Percentiles rank a stretch among this genome's conserved stretches.
phyloP scores from a whole-genome alignment of 225 moss, liverwort and hornwort species.

The Physcomitrellopsis africana region DNA sequence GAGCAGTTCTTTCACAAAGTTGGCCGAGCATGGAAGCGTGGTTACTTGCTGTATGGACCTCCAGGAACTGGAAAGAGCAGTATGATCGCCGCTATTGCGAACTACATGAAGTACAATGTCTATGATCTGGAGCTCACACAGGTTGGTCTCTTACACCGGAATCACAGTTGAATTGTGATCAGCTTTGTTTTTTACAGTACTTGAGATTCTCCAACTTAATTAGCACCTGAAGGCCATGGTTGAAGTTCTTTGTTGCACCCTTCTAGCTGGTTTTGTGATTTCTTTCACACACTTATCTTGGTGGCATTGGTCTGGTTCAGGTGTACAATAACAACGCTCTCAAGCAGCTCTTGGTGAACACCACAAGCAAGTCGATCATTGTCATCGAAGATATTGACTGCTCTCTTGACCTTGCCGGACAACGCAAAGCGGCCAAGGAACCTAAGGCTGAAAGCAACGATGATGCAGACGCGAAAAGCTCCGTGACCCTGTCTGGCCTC shows the following conservation, averaged over 20 bases:
- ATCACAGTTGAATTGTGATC: background rate
- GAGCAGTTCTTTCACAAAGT: constrained; percentile 60
- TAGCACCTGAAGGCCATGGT: too few relatives aligned
- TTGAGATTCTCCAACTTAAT: too few relatives aligned
- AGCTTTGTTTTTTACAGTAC: background rate
- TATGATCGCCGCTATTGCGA: constrained; percentile 81
- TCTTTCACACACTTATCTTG: background rate
- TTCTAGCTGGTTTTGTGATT: too few relatives aligned
- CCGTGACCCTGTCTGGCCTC: constrained; percentile 69
- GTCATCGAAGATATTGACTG: constrained; percentile 84
- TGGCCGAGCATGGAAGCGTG: constrained; percentile 78
- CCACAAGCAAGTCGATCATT: constrained; percentile 68
- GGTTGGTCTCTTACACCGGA: constrained; percentile 19
- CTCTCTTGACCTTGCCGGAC: constrained; percentile 65
- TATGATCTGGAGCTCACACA: constrained; percentile 76
- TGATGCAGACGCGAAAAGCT: constrained; percentile 16
- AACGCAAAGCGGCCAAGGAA: constrained; percentile 41
- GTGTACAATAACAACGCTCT: constrained; percentile 33
- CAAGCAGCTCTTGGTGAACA: constrained; percentile 57
- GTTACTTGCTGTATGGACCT: constrained; percentile 69
- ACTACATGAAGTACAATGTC: constrained; percentile 61
- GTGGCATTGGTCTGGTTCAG: constrained; percentile 7
- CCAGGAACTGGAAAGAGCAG: constrained; percentile 71
- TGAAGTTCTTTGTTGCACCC: too few relatives aligned
- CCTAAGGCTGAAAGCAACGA: background rate